These are phyloP conservation scores for Pythium rishiriense DNA, from an alignment of 352 stramenopile species.

Conservation along the genomic window DNA sequence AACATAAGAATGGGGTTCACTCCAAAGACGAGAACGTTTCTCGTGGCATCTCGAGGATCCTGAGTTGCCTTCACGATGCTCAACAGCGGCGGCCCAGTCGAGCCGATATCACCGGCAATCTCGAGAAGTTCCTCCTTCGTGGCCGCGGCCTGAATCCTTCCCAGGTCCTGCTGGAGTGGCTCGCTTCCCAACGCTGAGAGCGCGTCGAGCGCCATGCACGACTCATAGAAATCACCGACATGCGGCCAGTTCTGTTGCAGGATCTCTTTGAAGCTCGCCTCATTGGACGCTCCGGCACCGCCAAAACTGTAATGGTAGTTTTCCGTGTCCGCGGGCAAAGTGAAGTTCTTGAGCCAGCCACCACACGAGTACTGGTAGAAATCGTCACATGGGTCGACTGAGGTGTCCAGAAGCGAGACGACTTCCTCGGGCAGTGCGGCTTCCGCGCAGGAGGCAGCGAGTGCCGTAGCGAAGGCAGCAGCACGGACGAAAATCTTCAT, in stretches of 20 bases:
- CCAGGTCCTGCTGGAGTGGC: conserved; percentile 14
- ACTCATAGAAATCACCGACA: conserved; percentile 58
- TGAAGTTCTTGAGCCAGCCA: conserved; percentile 33
- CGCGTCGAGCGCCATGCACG: conserved; percentile 47
- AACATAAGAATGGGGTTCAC: conserved; percentile 57
- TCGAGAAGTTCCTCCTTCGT: conserved; percentile 23
- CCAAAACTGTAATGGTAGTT: conserved; percentile 38
- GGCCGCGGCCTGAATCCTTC: background rate
- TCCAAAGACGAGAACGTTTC: conserved; percentile 70
- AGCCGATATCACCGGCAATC: conserved; percentile 26
- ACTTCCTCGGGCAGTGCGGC: conserved; percentile 37
- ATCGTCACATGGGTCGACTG: conserved; percentile 60
- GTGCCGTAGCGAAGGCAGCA: conserved; percentile 5
- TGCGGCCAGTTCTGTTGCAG: conserved; percentile 63
- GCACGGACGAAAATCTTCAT: conserved; percentile 18
- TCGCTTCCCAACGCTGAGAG: conserved; percentile 11
- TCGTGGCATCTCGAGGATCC: conserved; percentile 54
- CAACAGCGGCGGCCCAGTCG: conserved; percentile 54
- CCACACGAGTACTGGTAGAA: conserved; percentile 69
- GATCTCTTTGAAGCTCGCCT: conserved; percentile 53
- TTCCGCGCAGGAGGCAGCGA: conserved; percentile 11
- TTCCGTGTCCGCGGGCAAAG: conserved; percentile 33
- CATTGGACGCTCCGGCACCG: conserved; percentile 45
- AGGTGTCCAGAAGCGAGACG: conserved; percentile 42
- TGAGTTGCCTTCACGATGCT: conserved; percentile 48